These are phyloP conservation scores for Coccomyxa sp. DNA, from an alignment of 139 green algal genomes.

Conservation along the genomic window DNA sequence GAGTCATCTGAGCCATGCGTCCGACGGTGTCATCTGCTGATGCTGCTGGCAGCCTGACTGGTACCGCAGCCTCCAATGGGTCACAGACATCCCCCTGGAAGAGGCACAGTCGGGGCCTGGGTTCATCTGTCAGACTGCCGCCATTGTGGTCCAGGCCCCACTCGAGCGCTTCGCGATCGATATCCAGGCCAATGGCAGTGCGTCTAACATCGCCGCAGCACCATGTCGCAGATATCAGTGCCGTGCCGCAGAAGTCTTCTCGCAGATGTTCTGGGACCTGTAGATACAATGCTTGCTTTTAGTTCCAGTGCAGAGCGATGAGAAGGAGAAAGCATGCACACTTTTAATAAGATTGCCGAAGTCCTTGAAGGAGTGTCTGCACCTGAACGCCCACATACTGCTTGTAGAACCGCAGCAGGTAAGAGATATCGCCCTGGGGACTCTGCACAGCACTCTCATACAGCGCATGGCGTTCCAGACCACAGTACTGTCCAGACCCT, in stretches of 20 bases:
- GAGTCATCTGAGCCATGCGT: no score
- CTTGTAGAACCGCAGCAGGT: slow-evolving; percentile 18
- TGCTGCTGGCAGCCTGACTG: background rate
- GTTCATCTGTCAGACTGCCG: background rate
- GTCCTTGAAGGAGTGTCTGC: background rate
- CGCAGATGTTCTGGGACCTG: slow-evolving; percentile 18
- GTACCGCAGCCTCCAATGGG: background rate
- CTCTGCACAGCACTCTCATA: slow-evolving; percentile 19
- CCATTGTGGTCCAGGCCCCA: slow-evolving; percentile 33
- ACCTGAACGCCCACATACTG: slow-evolving; percentile 20
- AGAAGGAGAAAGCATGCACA: background rate
- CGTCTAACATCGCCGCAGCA: slow-evolving; percentile 16
- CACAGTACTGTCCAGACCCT: background rate
- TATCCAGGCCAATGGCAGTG: slow-evolving; percentile 16
- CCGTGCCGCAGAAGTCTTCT: slow-evolving; percentile 27
- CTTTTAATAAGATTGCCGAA: background rate
- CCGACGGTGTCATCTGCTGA: background rate
- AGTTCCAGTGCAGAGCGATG: background rate
- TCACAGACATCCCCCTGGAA: slow-evolving; percentile 1
- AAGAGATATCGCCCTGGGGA: slow-evolving; percentile 20
- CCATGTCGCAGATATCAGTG: slow-evolving; percentile 13
- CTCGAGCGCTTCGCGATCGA: slow-evolving; percentile 22
- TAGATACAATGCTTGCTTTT: background rate
- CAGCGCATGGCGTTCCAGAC: slow-evolving; percentile 4
- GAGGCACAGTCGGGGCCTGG: slow-evolving; percentile 9